Evolutionary conservation across 2,329 filamentous ascomycete species (phyloP).

Genomic region (Macroventuria anomochaeta): DNA sequence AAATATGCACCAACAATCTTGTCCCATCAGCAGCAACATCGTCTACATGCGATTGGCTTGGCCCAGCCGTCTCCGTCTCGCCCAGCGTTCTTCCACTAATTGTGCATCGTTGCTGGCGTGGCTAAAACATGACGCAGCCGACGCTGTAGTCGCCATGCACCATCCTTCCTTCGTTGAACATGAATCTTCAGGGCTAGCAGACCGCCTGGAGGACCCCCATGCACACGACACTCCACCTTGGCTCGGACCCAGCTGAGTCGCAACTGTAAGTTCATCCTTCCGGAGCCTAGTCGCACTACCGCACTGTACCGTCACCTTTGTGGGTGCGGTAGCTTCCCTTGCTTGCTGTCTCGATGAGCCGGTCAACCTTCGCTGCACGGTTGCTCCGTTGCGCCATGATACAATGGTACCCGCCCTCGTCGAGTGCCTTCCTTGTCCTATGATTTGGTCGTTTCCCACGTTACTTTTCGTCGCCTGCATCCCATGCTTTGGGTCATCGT

Average conservation of each 20-base stretch:
- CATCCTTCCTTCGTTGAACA: conserved; percentile 37
- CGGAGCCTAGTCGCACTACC: conserved; percentile 41
- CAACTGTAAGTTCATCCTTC: conserved; percentile 33
- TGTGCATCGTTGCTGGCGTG: conserved; percentile 34
- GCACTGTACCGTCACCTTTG: conserved; percentile 38
- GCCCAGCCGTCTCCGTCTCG: conserved; percentile 24
- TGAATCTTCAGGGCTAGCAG: conserved; percentile 34
- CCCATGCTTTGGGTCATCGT: conserved; percentile 44
- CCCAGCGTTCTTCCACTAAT: conserved; percentile 29
- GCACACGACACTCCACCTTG: conserved; percentile 40
- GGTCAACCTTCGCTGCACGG: conserved; percentile 45
- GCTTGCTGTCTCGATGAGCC: conserved; percentile 34
- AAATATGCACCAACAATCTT: conserved; percentile 22
- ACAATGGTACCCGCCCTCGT: conserved; percentile 47
- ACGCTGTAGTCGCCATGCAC: conserved; percentile 32
- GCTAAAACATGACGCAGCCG: conserved; percentile 43
- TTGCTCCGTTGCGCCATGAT: conserved; percentile 51
- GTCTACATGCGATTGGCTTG: conserved; percentile 25
- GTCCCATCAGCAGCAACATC: conserved; percentile 21
- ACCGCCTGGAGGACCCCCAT: conserved; percentile 44
- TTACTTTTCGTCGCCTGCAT: conserved; percentile 47
- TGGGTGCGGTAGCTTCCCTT: conserved; percentile 32
- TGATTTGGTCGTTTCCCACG: conserved; percentile 44
- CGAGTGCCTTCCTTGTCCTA: conserved; percentile 34
- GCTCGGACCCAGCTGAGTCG: conserved; percentile 45